These are phyloP conservation scores for Conticribra weissflogii DNA, from an alignment of 108 stramenopile species.

Conservation along the genomic window DNA sequence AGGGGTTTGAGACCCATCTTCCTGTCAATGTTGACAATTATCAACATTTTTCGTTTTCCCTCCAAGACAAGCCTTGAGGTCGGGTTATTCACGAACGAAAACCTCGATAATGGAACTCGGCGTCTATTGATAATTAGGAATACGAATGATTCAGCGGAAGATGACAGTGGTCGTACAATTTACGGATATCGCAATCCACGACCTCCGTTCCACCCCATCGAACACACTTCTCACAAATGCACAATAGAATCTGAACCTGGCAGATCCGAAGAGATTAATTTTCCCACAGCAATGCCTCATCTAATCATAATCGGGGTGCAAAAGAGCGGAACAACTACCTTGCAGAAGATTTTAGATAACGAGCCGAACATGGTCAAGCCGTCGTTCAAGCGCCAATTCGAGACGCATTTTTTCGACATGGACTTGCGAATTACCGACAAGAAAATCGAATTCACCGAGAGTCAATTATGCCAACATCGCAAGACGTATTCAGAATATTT, in stretches of 20 bases:
- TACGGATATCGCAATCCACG: constrained; percentile 1
- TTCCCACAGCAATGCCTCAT: constrained; percentile 11
- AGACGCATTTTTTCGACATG: constrained; percentile 11
- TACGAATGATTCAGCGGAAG: too few relatives aligned
- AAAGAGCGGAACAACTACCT: constrained; percentile 10
- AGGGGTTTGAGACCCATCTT: too few relatives aligned
- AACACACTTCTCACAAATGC: constrained; percentile 9
- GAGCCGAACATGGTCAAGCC: constrained; percentile 2
- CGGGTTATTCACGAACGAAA: too few relatives aligned
- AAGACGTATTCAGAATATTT: constrained; percentile 2
- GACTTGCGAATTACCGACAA: background rate
- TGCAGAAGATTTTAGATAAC: constrained; percentile 7
- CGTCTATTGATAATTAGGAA: too few relatives aligned
- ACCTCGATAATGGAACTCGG: too few relatives aligned
- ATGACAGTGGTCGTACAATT: background rate
- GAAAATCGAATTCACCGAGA: background rate
- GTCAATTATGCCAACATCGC: background rate
- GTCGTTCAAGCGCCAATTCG: background rate
- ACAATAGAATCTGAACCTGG: background rate
- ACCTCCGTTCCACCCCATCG: constrained; percentile 2
- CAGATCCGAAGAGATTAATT: background rate
- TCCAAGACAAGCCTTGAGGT: too few relatives aligned
- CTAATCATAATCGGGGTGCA: constrained; percentile 19
- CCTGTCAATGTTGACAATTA: too few relatives aligned
- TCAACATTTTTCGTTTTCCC: too few relatives aligned